These are phyloP conservation scores for Rosa persica DNA, from an alignment of 306 rosid species.

Conservation along the genomic window DNA sequence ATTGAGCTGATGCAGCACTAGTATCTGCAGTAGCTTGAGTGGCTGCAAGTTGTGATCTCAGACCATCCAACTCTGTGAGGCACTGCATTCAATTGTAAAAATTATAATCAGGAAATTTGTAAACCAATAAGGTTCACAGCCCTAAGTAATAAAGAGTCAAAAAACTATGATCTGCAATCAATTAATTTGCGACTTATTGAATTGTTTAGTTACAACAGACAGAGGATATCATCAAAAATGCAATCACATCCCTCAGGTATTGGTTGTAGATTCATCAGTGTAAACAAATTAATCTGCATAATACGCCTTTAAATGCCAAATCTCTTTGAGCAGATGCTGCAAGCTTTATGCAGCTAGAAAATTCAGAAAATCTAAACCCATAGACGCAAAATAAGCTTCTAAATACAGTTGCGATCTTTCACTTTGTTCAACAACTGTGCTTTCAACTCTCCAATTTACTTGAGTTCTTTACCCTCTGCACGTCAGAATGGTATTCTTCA, in stretches of 20 bases:
- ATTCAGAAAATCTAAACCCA: background rate
- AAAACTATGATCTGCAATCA: background rate
- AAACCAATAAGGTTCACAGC: background rate
- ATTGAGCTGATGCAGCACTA: constrained; percentile 81
- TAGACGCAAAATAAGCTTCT: background rate
- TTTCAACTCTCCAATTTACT: background rate
- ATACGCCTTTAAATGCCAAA: background rate
- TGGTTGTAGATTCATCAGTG: background rate
- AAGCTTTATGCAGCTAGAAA: background rate
- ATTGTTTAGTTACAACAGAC: background rate
- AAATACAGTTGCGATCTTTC: background rate
- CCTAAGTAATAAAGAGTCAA: background rate
- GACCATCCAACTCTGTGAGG: constrained; percentile 73
- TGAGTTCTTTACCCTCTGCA: background rate
- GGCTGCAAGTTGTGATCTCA: constrained; percentile 60
- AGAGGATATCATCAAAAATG: background rate
- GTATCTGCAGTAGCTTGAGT: constrained; percentile 81
- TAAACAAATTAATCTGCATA: background rate
- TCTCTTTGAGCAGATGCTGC: background rate
- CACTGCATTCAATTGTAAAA: constrained; percentile 47
- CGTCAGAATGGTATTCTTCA: background rate
- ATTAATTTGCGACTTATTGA: background rate
- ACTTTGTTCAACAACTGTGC: background rate
- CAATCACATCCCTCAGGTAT: background rate
- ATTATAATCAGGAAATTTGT: background rate